A percentile compares a stretch with the other conserved stretches of the same genome.
Conservation (phyloP, 169 alveolate species). For the Plasmodium vinckei region DNA sequence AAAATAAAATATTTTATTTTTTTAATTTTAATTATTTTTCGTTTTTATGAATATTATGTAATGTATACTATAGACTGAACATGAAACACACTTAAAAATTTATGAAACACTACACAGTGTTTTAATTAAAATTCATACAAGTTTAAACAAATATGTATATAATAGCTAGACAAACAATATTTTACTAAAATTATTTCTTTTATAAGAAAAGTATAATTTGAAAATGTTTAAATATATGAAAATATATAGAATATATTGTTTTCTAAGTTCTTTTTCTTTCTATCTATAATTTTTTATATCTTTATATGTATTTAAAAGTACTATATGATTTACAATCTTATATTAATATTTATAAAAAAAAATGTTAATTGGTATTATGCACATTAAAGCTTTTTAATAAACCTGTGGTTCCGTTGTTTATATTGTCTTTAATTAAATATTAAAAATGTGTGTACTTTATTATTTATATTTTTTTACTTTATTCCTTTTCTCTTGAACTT, state of each 20-base stretch:
- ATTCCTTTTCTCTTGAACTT: not conserved
- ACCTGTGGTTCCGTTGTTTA: not conserved
- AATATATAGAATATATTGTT: too few species aligned
- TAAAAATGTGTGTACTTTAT: not conserved
- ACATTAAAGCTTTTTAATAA: not conserved
- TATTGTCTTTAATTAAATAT: not conserved
- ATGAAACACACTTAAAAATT: not conserved
- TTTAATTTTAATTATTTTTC: not conserved
- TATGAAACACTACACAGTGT: not conserved
- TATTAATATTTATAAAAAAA: not conserved
- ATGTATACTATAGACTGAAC: not conserved
- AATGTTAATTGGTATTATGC: not conserved
- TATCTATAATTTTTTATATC: too few species aligned
- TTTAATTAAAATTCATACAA: not conserved
- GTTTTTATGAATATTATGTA: not conserved
- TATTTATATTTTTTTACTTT: not conserved
- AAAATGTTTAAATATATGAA: too few species aligned
- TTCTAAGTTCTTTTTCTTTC: too few species aligned
- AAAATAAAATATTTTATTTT: not conserved
- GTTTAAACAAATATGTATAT: not conserved
- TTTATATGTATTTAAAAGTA: too few species aligned
- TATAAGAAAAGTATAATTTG: conserved; percentile 3
- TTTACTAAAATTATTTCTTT: not conserved
- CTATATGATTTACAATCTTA: too few species aligned
- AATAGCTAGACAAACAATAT: too few species aligned